Evolutionary conservation across 208 protist genomes (phyloP).

Genomic region (Acanthamoeba castellanii): DNA sequence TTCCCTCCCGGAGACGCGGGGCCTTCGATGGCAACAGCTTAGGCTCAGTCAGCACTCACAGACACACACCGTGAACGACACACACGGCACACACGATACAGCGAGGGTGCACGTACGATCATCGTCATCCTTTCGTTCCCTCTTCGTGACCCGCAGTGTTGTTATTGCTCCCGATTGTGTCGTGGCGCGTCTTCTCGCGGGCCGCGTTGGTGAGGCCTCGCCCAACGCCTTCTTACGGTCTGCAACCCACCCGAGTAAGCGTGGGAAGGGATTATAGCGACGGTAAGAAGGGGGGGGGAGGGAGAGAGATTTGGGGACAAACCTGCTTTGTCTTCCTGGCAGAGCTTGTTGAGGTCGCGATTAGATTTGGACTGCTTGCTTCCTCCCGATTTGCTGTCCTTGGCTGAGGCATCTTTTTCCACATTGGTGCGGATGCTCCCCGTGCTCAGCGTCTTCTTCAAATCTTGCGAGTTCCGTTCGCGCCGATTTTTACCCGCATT

Average conservation of each 20-base stretch:
- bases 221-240: not conserved
- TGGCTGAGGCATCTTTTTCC: conserved; percentile 1
- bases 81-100: too few species aligned
- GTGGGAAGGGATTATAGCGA: not conserved
- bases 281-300: not conserved
- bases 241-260: not conserved
- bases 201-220: not conserved
- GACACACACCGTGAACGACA: not conserved
- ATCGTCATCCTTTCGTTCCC: not conserved
- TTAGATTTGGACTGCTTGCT: not conserved
- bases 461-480: not conserved
- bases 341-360: not conserved
- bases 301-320: not conserved
- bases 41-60: not conserved
- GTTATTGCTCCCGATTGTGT: not conserved
- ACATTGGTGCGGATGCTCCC: conserved; percentile 17
- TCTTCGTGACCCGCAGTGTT: not conserved
- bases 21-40: too few species aligned
- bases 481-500: not conserved
- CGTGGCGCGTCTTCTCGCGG: not conserved
- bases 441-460: conserved; percentile 59
- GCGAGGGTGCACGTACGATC: not conserved
- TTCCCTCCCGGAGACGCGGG: not conserved
- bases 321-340: not conserved
- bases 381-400: not conserved